Conservation (phyloP, 2,329 filamentous ascomycete species). For the Diatrype stigma region DNA sequence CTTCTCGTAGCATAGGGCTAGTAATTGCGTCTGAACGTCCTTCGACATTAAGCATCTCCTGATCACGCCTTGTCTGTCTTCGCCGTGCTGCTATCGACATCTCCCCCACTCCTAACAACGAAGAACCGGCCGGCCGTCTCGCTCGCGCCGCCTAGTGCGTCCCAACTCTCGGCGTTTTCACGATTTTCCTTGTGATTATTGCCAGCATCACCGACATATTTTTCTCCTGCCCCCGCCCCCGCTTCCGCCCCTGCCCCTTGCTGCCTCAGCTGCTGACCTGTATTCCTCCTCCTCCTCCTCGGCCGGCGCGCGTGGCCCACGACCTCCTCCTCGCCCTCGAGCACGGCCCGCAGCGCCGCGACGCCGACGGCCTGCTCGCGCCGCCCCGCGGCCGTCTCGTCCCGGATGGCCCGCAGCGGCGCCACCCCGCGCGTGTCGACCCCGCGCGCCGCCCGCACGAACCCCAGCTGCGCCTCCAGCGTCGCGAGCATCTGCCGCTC, state of each 20-base stretch:
- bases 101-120: slow-evolving; percentile 60
- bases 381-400: slow-evolving; percentile 62
- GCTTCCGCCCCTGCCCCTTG: not conserved
- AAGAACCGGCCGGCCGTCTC: slow-evolving; percentile 70
- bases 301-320: slow-evolving; percentile 48
- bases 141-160: slow-evolving; percentile 63
- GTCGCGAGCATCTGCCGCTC: slow-evolving; percentile 63
- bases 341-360: slow-evolving; percentile 49
- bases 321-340: slow-evolving; percentile 62
- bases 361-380: slow-evolving; percentile 57
- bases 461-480: slow-evolving; percentile 78
- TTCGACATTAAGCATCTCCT: slow-evolving; percentile 1
- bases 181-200: slow-evolving; percentile 30
- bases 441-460: slow-evolving; percentile 80
- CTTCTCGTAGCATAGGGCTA: not conserved
- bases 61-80: not conserved
- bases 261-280: not conserved
- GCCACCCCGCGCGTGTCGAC: slow-evolving; percentile 70
- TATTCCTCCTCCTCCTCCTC: slow-evolving; percentile 19
- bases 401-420: slow-evolving; percentile 74
- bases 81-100: not conserved
- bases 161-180: slow-evolving; percentile 64
- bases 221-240: slow-evolving; percentile 12
- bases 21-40: not conserved
- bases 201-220: slow-evolving; percentile 2